Evolutionary conservation across 257 asterid species (phyloP).

Genomic region (Petunia axillaris): DNA sequence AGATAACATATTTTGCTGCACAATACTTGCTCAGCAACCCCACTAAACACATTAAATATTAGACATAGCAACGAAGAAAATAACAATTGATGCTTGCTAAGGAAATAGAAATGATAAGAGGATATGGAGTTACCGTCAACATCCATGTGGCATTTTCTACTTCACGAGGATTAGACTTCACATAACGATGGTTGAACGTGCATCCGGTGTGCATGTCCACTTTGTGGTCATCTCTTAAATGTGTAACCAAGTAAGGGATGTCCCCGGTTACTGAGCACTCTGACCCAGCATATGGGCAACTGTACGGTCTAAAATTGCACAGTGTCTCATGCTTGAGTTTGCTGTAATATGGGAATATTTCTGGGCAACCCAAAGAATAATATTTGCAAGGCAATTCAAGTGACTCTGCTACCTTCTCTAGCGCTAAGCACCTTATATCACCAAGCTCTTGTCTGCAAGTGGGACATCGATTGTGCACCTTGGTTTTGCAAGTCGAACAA

Average conservation of each 20-base stretch:
- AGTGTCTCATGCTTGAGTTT: constrained; percentile 70
- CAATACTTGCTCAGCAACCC: background rate
- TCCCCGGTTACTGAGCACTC: constrained; percentile 68
- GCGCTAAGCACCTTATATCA: constrained; percentile 79
- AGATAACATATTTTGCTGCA: no score
- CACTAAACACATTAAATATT: background rate
- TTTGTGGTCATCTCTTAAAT: constrained; percentile 47
- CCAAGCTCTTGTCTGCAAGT: constrained; percentile 93
- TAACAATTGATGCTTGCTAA: background rate
- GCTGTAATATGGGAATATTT: constrained; percentile 76
- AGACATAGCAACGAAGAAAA: background rate
- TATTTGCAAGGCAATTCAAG: constrained; percentile 78
- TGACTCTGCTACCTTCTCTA: constrained; percentile 82
- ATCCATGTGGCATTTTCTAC: constrained; percentile 86
- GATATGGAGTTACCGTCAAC: constrained; percentile 58
- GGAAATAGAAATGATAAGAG: background rate
- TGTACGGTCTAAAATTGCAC: constrained; percentile 68
- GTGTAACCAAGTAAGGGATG: constrained; percentile 55
- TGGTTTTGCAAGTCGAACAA: constrained; percentile 77
- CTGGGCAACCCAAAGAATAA: constrained; percentile 69
- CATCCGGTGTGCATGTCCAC: constrained; percentile 83
- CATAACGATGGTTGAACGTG: constrained; percentile 80
- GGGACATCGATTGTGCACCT: constrained; percentile 84
- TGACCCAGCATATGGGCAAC: constrained; percentile 76
- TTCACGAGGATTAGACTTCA: constrained; percentile 79